A percentile compares a stretch with the other conserved stretches of the same genome.
Conservation (phyloP, 2,329 filamentous ascomycete species). For the Diaporthe citri region DNA sequence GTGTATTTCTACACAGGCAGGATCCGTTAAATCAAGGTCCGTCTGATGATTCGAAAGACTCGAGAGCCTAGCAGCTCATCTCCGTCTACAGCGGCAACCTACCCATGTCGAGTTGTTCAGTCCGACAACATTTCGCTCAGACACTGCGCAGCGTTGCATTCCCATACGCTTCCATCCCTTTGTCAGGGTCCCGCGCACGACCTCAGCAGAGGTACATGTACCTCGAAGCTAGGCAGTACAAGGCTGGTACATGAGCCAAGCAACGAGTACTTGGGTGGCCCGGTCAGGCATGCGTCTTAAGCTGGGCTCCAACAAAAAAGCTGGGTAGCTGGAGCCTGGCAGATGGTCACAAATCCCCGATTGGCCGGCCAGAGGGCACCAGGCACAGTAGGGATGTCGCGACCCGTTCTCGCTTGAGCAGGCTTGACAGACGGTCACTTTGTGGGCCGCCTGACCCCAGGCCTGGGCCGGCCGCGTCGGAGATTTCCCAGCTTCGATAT, state of each 20-base stretch:
- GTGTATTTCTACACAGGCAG: not conserved
- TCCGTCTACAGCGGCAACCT: constrained; percentile 32
- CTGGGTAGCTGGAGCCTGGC: constrained; percentile 9
- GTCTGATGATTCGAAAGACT: constrained; percentile 2
- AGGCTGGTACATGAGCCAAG: constrained; percentile 6
- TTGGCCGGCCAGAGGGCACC: constrained; percentile 23
- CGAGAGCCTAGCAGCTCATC: constrained; percentile 11
- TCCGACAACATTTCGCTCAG: constrained; percentile 26
- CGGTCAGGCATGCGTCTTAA: constrained; percentile 3
- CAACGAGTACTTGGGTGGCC: constrained; percentile 15
- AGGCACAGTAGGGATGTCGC: constrained; percentile 28
- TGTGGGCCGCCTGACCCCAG: constrained; percentile 18
- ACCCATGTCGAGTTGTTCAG: constrained; percentile 27
- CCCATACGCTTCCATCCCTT: not conserved
- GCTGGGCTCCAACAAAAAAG: constrained; percentile 23
- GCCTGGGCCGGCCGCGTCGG: constrained; percentile 33
- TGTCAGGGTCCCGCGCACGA: constrained; percentile 3
- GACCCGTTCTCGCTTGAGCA: constrained; percentile 36
- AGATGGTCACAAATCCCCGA: constrained; percentile 34
- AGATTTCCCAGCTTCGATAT: constrained; percentile 31
- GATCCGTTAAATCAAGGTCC: constrained; percentile 11
- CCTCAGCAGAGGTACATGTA: constrained; percentile 32
- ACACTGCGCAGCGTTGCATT: constrained; percentile 23
- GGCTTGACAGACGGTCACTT: constrained; percentile 28
- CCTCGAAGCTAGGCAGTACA: constrained; percentile 31